Conservation (phyloP, 768 basidiomycete genomes). For the Auricularia auricula-judae region DNA sequence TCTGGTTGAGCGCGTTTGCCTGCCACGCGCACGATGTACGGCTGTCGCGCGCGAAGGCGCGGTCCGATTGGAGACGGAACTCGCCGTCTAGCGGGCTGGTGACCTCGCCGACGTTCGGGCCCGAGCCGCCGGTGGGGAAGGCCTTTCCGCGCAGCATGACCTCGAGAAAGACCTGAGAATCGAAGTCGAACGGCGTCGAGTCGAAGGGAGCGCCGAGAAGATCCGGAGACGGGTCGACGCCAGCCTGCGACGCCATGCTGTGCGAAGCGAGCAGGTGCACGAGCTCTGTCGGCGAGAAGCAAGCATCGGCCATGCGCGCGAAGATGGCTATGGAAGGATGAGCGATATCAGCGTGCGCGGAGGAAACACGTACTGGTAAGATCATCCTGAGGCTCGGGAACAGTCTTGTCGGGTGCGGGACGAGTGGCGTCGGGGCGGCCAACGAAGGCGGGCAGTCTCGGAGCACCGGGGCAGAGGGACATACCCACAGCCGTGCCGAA, state of each 20-base stretch:
- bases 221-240: slow-evolving; percentile 1
- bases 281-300: too few relatives aligned
- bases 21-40: background rate
- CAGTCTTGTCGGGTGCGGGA: too few relatives aligned
- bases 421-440: too few relatives aligned
- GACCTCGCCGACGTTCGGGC: slow-evolving; percentile 9
- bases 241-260: slow-evolving; percentile 7
- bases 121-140: slow-evolving; percentile 19
- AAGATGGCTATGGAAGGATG: slow-evolving; percentile 14
- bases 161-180: too few relatives aligned
- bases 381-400: slow-evolving; percentile 9
- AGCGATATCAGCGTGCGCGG: slow-evolving; percentile 10
- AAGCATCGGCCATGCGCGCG: slow-evolving; percentile 2
- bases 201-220: slow-evolving; percentile 32
- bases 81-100: background rate
- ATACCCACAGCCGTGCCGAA: slow-evolving; percentile 35
- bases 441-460: slow-evolving; percentile 6
- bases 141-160: slow-evolving; percentile 12
- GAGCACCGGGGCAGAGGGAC: slow-evolving; percentile 34
- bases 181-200: slow-evolving; percentile 25
- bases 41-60: slow-evolving; percentile 13
- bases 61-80: slow-evolving; percentile 13
- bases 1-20: too few relatives aligned
- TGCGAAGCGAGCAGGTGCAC: background rate
- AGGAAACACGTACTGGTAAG: slow-evolving; percentile 12